Base-by-base conservation (phyloP, 495 filamentous ascomycete genomes). In the Xylaria bambusicola region DNA sequence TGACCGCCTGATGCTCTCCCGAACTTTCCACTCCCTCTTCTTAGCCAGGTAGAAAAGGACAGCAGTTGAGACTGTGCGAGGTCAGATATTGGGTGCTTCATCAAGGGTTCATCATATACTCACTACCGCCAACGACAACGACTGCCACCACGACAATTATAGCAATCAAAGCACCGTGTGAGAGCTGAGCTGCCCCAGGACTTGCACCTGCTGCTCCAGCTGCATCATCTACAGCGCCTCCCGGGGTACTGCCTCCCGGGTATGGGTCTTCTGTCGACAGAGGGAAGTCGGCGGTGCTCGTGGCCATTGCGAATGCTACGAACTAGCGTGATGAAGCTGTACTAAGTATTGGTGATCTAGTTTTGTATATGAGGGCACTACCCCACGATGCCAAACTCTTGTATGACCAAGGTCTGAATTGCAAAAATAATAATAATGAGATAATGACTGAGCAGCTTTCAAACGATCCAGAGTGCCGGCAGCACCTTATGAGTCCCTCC, bases 71-170 rank as follows among this genome's bases (percentile, higher is more conserved):
- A 80, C 82, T 84, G 29, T 35, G 17, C n/a, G 21, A 41, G 7
- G 47, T 71, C 63, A 70, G 68, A 31, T 38, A 38, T 36, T 12
- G 26, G 45, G 35, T 52, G 31, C 13, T 33, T 17, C 13, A 24
- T 18, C 10, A 8, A 5, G 24, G 33, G 10, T 48, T 6, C 23
- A 17, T 8, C 40, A 40, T 35, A n/a, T 49, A 36, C 80, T 66
- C 61, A 83, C 84, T 82, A 64, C 85, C 86, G 55, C 82, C 65
- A 8, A 86, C 61, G 20, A 73, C 82, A 9, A 88, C 81, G 21
- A 81, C 59, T 2, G 80, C 77, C 20, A 85, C 84, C 2, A 87
- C 80, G 1, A 85, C 76, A 52, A 86, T 82, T 58, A 89, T 85
- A 17, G 84, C 85, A 41, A 83, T 77, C 54, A 89, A 71, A 1